Evolutionary conservation across 495 filamentous ascomycete species (phyloP).

Genomic region (Aspergillus wentii): DNA sequence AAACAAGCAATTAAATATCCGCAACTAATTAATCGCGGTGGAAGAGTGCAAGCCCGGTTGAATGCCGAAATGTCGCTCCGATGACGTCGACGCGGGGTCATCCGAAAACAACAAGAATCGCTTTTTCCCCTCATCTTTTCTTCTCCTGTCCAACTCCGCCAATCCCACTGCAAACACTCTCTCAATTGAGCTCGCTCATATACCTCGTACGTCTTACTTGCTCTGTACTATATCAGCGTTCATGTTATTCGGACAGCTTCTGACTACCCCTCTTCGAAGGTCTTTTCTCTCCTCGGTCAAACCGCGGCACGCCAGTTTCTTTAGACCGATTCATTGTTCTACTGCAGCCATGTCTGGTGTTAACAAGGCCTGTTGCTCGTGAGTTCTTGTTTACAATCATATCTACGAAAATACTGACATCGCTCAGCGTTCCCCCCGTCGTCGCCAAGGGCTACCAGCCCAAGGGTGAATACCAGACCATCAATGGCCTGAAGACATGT

Average conservation of each 20-base stretch:
- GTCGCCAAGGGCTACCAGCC: constrained; percentile 51
- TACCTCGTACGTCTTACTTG: neutral
- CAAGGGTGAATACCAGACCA: constrained; percentile 57
- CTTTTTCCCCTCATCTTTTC: neutral
- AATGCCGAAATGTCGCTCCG: constrained; percentile 12
- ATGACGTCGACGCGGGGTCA: constrained; percentile 24
- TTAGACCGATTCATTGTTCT: constrained; percentile 17
- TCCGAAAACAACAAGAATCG: neutral
- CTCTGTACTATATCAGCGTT: neutral
- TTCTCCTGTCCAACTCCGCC: neutral
- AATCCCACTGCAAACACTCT: too few species aligned
- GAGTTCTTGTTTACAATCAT: constrained; percentile 12
- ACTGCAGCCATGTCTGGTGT: constrained; percentile 38
- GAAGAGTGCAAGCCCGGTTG: too few species aligned
- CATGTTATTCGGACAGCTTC: constrained; percentile 15
- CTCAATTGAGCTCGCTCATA: too few species aligned
- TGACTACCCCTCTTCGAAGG: constrained; percentile 14
- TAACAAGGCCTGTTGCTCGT: constrained; percentile 47
- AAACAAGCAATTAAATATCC: too few species aligned
- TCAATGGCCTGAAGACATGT: constrained; percentile 62
- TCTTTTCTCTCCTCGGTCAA: constrained; percentile 11
- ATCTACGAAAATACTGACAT: neutral
- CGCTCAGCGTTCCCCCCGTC: constrained; percentile 47
- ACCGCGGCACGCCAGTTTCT: constrained; percentile 4
- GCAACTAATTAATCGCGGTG: too few species aligned